phyloP scores from a whole-genome alignment of 805 yeast genomes.

The Phaffomyces opuntiae region DNA sequence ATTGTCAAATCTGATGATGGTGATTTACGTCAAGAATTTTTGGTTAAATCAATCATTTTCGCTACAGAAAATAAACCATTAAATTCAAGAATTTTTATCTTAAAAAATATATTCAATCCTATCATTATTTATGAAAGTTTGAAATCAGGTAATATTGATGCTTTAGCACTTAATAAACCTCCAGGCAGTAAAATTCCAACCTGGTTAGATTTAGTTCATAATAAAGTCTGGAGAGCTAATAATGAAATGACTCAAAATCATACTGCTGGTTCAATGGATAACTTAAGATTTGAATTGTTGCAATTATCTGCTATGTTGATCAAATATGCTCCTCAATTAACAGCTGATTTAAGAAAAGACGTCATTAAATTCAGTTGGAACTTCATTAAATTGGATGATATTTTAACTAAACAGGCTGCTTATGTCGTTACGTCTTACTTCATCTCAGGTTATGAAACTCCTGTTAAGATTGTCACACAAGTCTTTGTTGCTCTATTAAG shows the following conservation, averaged over 20 bases:
- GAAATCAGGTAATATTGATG: conserved; percentile 38
- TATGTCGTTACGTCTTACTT: conserved; percentile 83
- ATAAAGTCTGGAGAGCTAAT: conserved; percentile 66
- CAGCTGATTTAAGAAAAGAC: conserved; percentile 65
- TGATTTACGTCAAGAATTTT: conserved; percentile 40
- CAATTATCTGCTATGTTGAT: conserved; percentile 76
- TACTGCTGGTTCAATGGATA: conserved; percentile 65
- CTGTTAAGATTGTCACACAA: conserved; percentile 81
- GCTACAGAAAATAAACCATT: conserved; percentile 39
- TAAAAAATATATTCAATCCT: conserved; percentile 58
- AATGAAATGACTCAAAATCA: conserved; percentile 44
- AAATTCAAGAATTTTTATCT: conserved; percentile 53
- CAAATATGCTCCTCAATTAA: conserved; percentile 53
- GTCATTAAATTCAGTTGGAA: conserved; percentile 94
- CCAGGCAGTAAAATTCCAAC: conserved; percentile 27
- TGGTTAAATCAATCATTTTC: conserved; percentile 45
- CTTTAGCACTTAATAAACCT: conserved; percentile 34
- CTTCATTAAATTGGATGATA: conserved; percentile 81
- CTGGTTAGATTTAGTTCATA: conserved; percentile 63
- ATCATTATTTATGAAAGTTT: conserved; percentile 57
- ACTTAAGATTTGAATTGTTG: conserved; percentile 66
- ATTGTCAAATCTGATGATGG: conserved; percentile 47
- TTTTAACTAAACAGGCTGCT: conserved; percentile 85
- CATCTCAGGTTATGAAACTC: conserved; percentile 82
- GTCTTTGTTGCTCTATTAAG: conserved; percentile 85